Evolutionary conservation across 441 rosid genomes (phyloP), one percentile per base, ranked within the genome.

Genomic region (Raphanus hybrid): DNA sequence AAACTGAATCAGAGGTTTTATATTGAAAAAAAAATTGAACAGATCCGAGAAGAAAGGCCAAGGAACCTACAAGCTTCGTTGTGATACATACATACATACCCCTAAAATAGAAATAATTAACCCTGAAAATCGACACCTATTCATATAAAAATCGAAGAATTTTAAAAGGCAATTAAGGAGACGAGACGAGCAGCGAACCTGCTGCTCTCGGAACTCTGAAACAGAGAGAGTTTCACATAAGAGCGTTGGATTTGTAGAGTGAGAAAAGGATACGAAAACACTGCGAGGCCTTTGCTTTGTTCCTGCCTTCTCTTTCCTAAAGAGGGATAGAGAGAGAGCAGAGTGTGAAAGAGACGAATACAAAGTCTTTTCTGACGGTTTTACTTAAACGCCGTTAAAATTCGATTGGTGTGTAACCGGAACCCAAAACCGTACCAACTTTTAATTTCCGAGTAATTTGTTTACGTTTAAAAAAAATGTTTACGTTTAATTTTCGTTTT

Each of bases 11-110:
- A 48, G 41, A 35, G 48, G 20, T 16, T 29, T 29, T 29, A 29
- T 29, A 1, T 23, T 23, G 26, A 23, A 23, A 29, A 29, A 64
- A 67, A 50, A 59, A 80, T 69, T 69, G 74, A 78, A 67, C 48
- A 82, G 90, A 87, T 90, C 94, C 97, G 85, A 85, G 69, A 79
- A 71, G 57, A 75, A 7, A 35, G 86, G 86, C 89, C 86, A 58
- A 20, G 65, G 79, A 69, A 78, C 29, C 55, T 79, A 76, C 37
- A 78, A 64, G 65, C 43, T 8, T 48, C 37, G 70, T 70, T 71
- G 69, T 73, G 60, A 74, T 77, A 29, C 34, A 29, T 23, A 23
- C 26, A 23, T 23, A 23, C 26, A 29, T 10, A 10, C 64, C 69
- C 5, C 55, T 48, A 59, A 41, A 55, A 67, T 64, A 67, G 70